phyloP scores from a whole-genome alignment of 176 grass and related monocot species.

The Eragrostis nindensis region DNA sequence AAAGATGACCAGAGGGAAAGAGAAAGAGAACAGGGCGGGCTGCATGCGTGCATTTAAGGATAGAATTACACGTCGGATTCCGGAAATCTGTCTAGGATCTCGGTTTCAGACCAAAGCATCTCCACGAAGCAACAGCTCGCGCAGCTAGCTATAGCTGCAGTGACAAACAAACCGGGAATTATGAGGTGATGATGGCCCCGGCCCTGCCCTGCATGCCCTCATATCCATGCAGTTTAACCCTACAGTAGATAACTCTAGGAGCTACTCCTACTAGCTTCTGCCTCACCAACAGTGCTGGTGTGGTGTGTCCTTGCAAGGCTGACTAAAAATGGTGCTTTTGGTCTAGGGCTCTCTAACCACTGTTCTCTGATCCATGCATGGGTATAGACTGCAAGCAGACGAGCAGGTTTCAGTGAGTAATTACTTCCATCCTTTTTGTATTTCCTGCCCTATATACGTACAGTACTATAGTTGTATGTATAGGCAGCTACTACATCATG shows the following conservation, averaged over 20 bases:
- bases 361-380: constrained; percentile 3
- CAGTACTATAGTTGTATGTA: too few relatives aligned
- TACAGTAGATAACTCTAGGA: too few relatives aligned
- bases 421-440: constrained; percentile 42
- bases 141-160: too few relatives aligned
- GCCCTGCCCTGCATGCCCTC: not conserved
- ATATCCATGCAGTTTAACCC: not conserved
- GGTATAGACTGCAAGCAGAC: not conserved
- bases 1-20: not conserved
- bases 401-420: constrained; percentile 15
- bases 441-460: constrained; percentile 1
- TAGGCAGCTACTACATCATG: not conserved
- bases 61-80: constrained; percentile 66
- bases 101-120: not conserved
- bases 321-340: constrained; percentile 34
- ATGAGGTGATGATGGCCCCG: constrained; percentile 40
- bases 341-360: not conserved
- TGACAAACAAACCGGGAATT: constrained; percentile 22
- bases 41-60: constrained; percentile 39
- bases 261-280: not conserved
- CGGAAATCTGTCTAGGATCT: constrained; percentile 53
- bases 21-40: too few relatives aligned
- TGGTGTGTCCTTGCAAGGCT: constrained; percentile 25
- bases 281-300: not conserved
- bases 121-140: not conserved